A percentile compares a stretch with the other conserved stretches of the same genome.
Evolutionary conservation across 2,329 filamentous ascomycete species (phyloP).

Genomic region (Xylariaceae sp.): DNA sequence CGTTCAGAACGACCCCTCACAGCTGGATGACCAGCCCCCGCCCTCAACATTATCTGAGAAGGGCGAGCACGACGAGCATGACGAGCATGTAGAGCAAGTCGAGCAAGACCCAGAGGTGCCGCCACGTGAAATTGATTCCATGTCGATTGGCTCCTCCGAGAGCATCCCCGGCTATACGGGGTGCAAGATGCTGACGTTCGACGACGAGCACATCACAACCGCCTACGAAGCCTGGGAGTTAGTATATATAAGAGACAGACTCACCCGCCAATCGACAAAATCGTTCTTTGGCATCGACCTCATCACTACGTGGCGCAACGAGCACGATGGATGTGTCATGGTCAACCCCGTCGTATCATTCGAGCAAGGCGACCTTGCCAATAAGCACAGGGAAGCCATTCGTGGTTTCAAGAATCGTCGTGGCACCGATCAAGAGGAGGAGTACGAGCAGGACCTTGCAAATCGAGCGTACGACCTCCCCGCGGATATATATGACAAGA

Average conservation of each 20-base stretch:
- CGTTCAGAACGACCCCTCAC: background rate
- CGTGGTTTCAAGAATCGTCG: conserved; percentile 13
- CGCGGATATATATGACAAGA: conserved; percentile 13
- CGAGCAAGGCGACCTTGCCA: conserved; percentile 23
- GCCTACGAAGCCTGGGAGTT: conserved; percentile 18
- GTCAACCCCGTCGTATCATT: conserved; percentile 15
- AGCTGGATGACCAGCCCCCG: background rate
- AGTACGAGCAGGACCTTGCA: conserved; percentile 25
- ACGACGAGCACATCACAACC: conserved; percentile 6
- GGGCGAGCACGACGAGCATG: background rate
- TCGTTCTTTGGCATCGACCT: conserved; percentile 22
- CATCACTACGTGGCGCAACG: conserved; percentile 10
- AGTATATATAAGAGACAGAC: background rate
- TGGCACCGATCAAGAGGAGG: conserved; percentile 14
- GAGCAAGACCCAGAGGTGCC: background rate
- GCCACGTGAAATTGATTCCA: conserved; percentile 7
- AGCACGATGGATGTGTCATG: conserved; percentile 14
- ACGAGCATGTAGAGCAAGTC: no score
- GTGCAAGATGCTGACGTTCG: conserved; percentile 4
- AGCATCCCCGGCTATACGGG: conserved; percentile 5
- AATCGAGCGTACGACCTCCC: conserved; percentile 21
- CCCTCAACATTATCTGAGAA: background rate
- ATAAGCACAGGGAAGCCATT: conserved; percentile 19
- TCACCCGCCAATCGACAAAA: conserved; percentile 2
- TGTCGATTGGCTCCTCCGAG: conserved; percentile 9